Percentiles rank a stretch among this genome's conserved stretches.
phyloP scores from a whole-genome alignment of 2,329 filamentous ascomycete genomes.

The Penicillium sp. region DNA sequence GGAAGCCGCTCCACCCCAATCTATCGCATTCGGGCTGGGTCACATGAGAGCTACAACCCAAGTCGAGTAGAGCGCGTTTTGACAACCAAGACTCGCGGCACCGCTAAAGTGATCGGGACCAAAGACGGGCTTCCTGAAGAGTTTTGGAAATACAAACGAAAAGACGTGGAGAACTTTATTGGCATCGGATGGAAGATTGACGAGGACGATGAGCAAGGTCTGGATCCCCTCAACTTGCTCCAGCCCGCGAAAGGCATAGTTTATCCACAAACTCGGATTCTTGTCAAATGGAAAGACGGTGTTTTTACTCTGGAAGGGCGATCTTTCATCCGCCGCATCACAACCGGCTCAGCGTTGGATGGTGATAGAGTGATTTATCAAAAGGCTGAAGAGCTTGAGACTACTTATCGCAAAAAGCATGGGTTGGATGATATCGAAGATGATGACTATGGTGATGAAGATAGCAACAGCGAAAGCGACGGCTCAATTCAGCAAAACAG shows the following conservation, averaged over 20 bases:
- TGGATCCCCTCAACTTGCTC: slow-evolving; percentile 14
- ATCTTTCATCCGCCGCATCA: slow-evolving; percentile 19
- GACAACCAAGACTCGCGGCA: slow-evolving; percentile 7
- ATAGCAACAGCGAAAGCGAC: slow-evolving; percentile 2
- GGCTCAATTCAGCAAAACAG: background rate
- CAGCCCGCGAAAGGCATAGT: slow-evolving; percentile 6
- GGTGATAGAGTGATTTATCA: slow-evolving; percentile 19
- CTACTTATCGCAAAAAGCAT: slow-evolving; percentile 8
- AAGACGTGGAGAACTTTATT: slow-evolving; percentile 15
- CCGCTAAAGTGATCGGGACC: background rate
- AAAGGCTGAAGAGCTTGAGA: slow-evolving; percentile 15
- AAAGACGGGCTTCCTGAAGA: slow-evolving; percentile 1
- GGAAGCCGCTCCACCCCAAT: slow-evolving; percentile 9
- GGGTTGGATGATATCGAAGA: slow-evolving; percentile 3
- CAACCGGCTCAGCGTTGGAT: slow-evolving; percentile 12
- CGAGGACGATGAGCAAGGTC: slow-evolving; percentile 14
- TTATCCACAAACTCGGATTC: slow-evolving; percentile 18
- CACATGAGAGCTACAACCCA: slow-evolving; percentile 13
- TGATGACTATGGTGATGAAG: background rate
- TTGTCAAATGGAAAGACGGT: slow-evolving; percentile 21
- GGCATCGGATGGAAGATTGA: slow-evolving; percentile 23
- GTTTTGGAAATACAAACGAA: slow-evolving; percentile 11
- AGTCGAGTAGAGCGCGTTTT: slow-evolving; percentile 4
- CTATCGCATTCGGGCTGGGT: slow-evolving; percentile 19
- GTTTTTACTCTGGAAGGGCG: slow-evolving; percentile 13